Conservation (phyloP, 345 rosid species). For the Punica granatum region DNA sequence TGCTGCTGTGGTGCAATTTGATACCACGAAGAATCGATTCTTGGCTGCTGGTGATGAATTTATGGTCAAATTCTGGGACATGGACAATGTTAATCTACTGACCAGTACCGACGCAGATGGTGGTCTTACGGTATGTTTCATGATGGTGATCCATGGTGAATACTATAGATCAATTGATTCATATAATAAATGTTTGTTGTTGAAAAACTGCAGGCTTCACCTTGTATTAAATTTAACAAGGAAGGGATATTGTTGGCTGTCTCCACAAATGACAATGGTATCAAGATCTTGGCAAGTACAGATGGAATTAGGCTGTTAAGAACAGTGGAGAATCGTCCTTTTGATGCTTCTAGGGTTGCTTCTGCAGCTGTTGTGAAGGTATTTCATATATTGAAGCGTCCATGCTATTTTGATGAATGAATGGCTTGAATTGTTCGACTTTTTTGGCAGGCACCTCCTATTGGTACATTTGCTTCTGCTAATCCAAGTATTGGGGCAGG, state of each 20-base stretch:
- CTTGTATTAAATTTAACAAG: conserved; percentile 69
- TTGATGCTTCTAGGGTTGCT: conserved; percentile 76
- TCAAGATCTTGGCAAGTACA: conserved; percentile 68
- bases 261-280: conserved; percentile 67
- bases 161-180: background rate
- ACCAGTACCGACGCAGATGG: conserved; percentile 70
- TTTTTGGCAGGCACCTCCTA: conserved; percentile 35
- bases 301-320: conserved; percentile 68
- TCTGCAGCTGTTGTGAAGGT: conserved; percentile 61
- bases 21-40: conserved; percentile 68
- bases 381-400: conserved; percentile 4
- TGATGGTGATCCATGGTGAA: conserved; percentile 3
- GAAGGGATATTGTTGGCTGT: conserved; percentile 77
- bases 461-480: conserved; percentile 39
- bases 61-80: conserved; percentile 74
- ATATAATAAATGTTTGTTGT: background rate
- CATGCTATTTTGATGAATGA: conserved; percentile 7
- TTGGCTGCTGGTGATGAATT: conserved; percentile 88
- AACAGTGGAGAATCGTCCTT: conserved; percentile 57
- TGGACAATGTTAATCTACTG: conserved; percentile 50
- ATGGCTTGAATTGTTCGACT: conserved; percentile 10
- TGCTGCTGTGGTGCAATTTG: conserved; percentile 69
- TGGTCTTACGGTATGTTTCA: conserved; percentile 59
- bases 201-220: conserved; percentile 57
- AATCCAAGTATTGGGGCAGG: conserved; percentile 45